phyloP scores from a whole-genome alignment of 2,329 filamentous ascomycete genomes.

The Didymella pinodella region DNA sequence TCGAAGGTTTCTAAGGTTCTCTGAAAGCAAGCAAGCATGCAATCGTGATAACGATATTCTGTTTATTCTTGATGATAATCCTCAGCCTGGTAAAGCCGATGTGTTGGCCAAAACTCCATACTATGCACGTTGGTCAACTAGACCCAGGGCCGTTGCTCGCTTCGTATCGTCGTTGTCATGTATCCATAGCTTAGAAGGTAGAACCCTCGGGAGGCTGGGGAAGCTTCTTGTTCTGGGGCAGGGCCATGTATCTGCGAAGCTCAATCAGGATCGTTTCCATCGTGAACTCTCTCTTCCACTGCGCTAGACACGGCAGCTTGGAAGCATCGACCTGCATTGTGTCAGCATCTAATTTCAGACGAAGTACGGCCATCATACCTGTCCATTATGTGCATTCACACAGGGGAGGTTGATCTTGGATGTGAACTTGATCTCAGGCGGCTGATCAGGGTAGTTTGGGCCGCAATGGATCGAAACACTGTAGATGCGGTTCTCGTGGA shows the following conservation, averaged over 20 bases:
- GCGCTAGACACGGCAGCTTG: slow-evolving; percentile 82
- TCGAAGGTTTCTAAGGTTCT: background rate
- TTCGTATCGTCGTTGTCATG: slow-evolving; percentile 12
- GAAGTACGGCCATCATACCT: slow-evolving; percentile 56
- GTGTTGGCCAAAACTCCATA: slow-evolving; percentile 40
- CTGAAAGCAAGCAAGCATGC: background rate
- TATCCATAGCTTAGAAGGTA: slow-evolving; percentile 55
- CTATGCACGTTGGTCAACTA: slow-evolving; percentile 37
- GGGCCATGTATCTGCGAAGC: slow-evolving; percentile 92
- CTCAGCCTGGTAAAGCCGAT: slow-evolving; percentile 20
- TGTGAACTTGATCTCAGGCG: slow-evolving; percentile 89
- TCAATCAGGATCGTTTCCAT: slow-evolving; percentile 95
- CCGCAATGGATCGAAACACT: slow-evolving; percentile 97
- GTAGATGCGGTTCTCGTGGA: slow-evolving; percentile 99
- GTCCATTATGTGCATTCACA: slow-evolving; percentile 80
- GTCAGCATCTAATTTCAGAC: slow-evolving; percentile 6
- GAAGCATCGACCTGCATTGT: slow-evolving; percentile 75
- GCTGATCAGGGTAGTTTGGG: slow-evolving; percentile 83
- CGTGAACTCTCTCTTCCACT: slow-evolving; percentile 92
- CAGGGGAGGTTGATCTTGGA: slow-evolving; percentile 97
- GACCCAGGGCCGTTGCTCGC: slow-evolving; percentile 11
- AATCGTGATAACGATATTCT: slow-evolving; percentile 18
- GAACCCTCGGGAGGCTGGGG: slow-evolving; percentile 91
- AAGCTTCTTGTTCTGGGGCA: slow-evolving; percentile 90
- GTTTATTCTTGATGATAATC: slow-evolving; percentile 18